Conservation (phyloP, 768 basidiomycete species). For the Cystobasidium tubakii region DNA sequence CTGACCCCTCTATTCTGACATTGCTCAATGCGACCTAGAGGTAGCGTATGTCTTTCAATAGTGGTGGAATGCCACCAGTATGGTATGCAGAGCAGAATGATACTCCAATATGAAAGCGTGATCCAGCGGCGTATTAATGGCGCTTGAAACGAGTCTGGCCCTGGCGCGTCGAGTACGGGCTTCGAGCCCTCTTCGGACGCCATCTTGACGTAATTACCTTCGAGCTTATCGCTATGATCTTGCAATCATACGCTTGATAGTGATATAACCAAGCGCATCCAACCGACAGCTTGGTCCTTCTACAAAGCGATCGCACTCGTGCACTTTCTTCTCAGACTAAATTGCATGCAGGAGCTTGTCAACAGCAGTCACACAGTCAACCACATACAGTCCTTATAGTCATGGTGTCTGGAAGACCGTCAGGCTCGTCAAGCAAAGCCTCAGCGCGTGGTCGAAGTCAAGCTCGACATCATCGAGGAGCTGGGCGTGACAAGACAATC, state of each 20-base stretch:
- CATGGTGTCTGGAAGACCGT: neutral
- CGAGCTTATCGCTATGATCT: neutral
- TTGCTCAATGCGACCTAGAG: slow-evolving; percentile 57
- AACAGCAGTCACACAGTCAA: no score
- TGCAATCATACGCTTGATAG: no score
- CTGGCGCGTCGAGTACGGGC: neutral
- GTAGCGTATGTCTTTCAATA: slow-evolving; percentile 73
- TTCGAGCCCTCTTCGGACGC: neutral
- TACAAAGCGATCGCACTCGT: neutral
- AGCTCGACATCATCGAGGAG: slow-evolving; percentile 31
- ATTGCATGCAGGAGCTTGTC: no score
- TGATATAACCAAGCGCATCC: no score
- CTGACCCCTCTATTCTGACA: slow-evolving; percentile 46
- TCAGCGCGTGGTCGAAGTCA: neutral
- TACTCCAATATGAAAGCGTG: slow-evolving; percentile 68
- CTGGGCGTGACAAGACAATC: slow-evolving; percentile 27
- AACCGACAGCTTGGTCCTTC: neutral
- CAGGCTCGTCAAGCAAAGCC: neutral
- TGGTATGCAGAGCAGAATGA: slow-evolving; percentile 72
- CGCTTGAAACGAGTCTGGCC: slow-evolving; percentile 23
- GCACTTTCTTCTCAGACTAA: neutral
- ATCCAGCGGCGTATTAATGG: slow-evolving; percentile 49
- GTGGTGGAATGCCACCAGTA: slow-evolving; percentile 92
- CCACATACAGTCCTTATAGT: no score
- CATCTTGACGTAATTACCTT: neutral